These are phyloP conservation scores for Kwoniella heveanensis DNA, from an alignment of 768 basidiomycete genomes.

Conservation along the genomic window DNA sequence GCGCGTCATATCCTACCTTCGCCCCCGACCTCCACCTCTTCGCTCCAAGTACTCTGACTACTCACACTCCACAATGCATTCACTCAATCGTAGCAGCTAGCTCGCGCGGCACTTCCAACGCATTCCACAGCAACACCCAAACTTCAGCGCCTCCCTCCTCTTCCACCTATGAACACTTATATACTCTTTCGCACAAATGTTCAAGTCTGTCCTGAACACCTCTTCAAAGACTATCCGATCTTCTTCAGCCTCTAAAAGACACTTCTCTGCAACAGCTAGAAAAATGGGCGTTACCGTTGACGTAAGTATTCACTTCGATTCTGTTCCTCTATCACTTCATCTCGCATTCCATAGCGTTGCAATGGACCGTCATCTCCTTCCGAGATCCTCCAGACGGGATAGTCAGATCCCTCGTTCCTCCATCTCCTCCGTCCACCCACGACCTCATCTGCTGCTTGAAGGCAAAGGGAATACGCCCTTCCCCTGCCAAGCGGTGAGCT, in stretches of 20 bases:
- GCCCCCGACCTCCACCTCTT: conserved; percentile 23
- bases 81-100: neutral
- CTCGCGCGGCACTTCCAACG: no score
- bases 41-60: neutral
- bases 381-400: no score
- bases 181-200: conserved; percentile 26
- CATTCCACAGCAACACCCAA: neutral
- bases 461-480: neutral
- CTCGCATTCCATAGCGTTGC: no score
- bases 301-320: conserved; percentile 27
- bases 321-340: no score
- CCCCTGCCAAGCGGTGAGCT: no score
- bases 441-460: no score
- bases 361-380: no score
- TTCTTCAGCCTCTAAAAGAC: conserved; percentile 14
- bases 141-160: neutral
- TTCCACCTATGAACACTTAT: neutral
- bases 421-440: no score
- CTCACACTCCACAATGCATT: conserved; percentile 5
- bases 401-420: no score
- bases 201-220: conserved; percentile 25
- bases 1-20: neutral
- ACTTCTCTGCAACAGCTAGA: conserved; percentile 43
- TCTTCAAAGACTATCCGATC: conserved; percentile 16
- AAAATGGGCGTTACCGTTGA: conserved; percentile 55